Evolutionary conservation across 331 rosid genomes (phyloP), one percentile per base, ranked within the genome.

Genomic region (Quercus phellos): DNA sequence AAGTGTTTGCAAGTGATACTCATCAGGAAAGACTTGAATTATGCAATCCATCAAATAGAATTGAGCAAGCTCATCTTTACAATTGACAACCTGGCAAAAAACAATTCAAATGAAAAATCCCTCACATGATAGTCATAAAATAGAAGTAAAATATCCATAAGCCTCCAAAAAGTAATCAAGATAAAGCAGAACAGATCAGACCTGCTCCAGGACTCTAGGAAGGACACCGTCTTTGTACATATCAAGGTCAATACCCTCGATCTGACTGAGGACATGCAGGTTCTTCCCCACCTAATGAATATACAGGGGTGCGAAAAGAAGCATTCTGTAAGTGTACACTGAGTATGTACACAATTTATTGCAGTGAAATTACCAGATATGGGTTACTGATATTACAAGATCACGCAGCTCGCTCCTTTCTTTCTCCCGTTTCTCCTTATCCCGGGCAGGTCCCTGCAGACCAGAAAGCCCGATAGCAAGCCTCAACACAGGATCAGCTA

Each of bases 381-480:
- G 77, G 84, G 90, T 86, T 88, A 87, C 85, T 74, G 89, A 83
- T 80, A 87, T 91, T 95, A 95, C 99, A 87, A 95, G 99, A 90
- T 95, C 99, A 6, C 98, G 99, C 77, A 95, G 97, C 90, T 95
- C 98, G 77, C 87, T 91, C 91, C 99, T 89, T 83, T 95, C 99
- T 88, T 93, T 95, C 92, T 95, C 99, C 88, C 94, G 97, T 81
- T 84, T 95, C 89, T 95, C 99, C 96, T 93, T 95, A 55, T 91
- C 98, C 81, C 98, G 90, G 93, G 96, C 94, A 91, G 99, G 96
- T 73, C 99, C 99, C 99, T 93, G 99, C 99, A 95, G 97, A 93
- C 98, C 94, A 95, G 92, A 95, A 95, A 95, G 91, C 96, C 97
- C 97, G 94, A 93, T 87, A 93, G 96, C 97, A 95, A 93, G 89